Evolutionary conservation across 768 basidiomycete species (phyloP).

Genomic region (Clathrus columnatus): DNA sequence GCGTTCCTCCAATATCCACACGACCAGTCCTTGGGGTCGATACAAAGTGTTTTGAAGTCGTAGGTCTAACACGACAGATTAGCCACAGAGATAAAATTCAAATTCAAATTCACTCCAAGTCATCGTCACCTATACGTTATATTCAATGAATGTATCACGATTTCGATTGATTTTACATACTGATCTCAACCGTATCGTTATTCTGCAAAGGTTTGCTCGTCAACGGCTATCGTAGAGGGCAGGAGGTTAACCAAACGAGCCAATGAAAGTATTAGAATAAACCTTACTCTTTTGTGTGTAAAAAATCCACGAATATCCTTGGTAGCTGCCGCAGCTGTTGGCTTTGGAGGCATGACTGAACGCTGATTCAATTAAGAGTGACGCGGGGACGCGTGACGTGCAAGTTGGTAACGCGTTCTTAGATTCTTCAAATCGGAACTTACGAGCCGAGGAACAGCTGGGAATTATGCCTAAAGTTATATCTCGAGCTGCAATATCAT

Average conservation of each 20-base stretch:
- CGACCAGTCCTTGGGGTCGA: neutral
- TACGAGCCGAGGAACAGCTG: neutral
- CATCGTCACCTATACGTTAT: constrained; percentile 1
- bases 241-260: neutral
- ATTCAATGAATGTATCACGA: neutral
- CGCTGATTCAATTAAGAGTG: neutral
- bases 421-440: neutral
- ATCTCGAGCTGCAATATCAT: constrained; percentile 80
- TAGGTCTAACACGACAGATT: neutral
- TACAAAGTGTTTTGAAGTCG: neutral
- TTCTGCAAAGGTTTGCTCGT: neutral
- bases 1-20: neutral
- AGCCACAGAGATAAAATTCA: neutral
- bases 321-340: neutral
- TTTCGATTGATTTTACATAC: neutral
- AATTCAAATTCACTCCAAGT: neutral
- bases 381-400: neutral
- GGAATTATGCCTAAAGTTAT: constrained; percentile 83
- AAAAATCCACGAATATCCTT: constrained; percentile 9
- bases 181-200: constrained; percentile 4
- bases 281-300: constrained; percentile 1
- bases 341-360: constrained; percentile 6
- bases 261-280: neutral
- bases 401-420: neutral
- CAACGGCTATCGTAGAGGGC: neutral